Evolutionary conservation across 257 asterid genomes (phyloP).

Genomic region (Mitragyna speciosa): DNA sequence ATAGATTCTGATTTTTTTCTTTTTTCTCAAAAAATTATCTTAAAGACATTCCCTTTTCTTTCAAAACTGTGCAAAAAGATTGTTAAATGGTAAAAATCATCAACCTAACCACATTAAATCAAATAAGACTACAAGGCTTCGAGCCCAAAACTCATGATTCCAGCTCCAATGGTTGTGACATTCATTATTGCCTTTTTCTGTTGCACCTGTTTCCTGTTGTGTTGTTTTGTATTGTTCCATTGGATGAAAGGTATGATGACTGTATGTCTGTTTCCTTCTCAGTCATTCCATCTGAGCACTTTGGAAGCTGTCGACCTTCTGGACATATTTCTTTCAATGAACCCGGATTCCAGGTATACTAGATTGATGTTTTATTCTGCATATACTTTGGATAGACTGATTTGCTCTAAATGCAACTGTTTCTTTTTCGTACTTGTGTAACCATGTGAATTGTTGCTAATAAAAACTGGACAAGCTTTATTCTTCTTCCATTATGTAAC

Average conservation of each 20-base stretch:
- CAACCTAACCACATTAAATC: neutral
- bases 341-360: slow-evolving; percentile 76
- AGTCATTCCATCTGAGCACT: slow-evolving; percentile 69
- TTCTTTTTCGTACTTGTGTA: neutral
- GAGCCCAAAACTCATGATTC: neutral
- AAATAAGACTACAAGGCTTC: neutral
- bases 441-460: neutral
- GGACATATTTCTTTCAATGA: slow-evolving; percentile 80
- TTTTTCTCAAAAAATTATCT: neutral
- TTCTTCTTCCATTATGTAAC: neutral
- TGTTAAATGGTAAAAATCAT: neutral
- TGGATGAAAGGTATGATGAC: slow-evolving; percentile 11
- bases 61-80: neutral
- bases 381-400: neutral
- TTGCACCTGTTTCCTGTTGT: neutral
- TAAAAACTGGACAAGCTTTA: neutral
- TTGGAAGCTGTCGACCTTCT: slow-evolving; percentile 78
- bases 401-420: neutral
- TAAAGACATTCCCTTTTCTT: neutral
- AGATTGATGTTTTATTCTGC: neutral
- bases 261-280: slow-evolving; percentile 29
- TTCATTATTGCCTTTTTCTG: neutral
- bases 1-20: neutral
- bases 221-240: neutral
- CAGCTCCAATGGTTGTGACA: neutral